Evolutionary conservation across 805 yeast genomes (phyloP).

Genomic region (Citeromyces nyonsensis): DNA sequence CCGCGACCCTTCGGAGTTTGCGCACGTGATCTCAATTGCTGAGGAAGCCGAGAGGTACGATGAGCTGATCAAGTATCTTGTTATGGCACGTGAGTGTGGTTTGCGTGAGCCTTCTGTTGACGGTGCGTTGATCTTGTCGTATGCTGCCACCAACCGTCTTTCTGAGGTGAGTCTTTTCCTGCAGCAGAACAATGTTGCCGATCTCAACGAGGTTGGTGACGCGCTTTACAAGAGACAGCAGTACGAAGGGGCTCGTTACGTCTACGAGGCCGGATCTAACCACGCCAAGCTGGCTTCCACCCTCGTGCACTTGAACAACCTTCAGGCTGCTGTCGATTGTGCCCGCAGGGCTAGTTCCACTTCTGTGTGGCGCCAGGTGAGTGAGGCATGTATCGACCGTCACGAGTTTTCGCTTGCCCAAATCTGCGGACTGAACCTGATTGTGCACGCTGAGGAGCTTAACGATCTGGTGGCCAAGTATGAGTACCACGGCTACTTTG

Average conservation of each 20-base stretch:
- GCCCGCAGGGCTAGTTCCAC: constrained; percentile 95
- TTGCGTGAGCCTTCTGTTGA: constrained; percentile 87
- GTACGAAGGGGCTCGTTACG: constrained; percentile 85
- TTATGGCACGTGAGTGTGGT: constrained; percentile 74
- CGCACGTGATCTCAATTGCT: constrained; percentile 85
- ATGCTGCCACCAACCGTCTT: constrained; percentile 64
- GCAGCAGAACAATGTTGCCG: constrained; percentile 83
- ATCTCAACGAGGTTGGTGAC: constrained; percentile 85
- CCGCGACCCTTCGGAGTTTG: constrained; percentile 79
- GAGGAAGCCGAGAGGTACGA: constrained; percentile 95
- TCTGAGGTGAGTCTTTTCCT: constrained; percentile 76
- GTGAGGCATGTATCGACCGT: constrained; percentile 90
- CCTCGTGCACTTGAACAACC: constrained; percentile 79
- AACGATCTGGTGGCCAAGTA: constrained; percentile 79
- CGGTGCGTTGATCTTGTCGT: constrained; percentile 78
- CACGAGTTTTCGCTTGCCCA: constrained; percentile 94
- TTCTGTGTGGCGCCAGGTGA: constrained; percentile 94
- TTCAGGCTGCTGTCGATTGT: constrained; percentile 95
- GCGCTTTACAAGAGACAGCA: constrained; percentile 65
- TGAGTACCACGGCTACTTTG: constrained; percentile 83
- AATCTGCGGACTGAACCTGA: constrained; percentile 94
- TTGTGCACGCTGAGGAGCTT: constrained; percentile 94
- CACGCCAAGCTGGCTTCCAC: constrained; percentile 96
- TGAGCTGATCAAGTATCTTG: constrained; percentile 73
- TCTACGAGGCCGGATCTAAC: constrained; percentile 77